Evolutionary conservation across 116 monocot species (phyloP), one percentile per base, ranked within the genome.

Genomic region (Dioscorea cayenensis): DNA sequence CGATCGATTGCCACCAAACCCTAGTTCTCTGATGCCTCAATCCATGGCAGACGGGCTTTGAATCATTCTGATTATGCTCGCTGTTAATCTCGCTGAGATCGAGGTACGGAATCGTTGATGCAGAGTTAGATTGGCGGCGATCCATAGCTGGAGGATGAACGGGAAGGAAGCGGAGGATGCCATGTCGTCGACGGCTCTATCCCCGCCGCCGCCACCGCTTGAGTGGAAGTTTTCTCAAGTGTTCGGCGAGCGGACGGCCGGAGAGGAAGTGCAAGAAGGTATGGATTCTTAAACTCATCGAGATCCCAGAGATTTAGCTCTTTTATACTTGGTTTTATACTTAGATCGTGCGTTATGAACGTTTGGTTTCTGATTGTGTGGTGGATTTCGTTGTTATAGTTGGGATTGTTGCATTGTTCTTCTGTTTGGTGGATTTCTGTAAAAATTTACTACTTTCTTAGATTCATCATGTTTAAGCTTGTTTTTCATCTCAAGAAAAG

Each of bases 241-340:
- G 19, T 84, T 84, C 60, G 84, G 84, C 28, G 84, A 84, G 70
- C 68, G 84, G 18, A 76, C 79, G 25, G 80, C 84, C 21, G 80
- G 84, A 1, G 80, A 84, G 80, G 84, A 84, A 65, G 84, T 84
- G 17, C 84, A 80, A 51, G 84, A 84, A 79, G 84, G 84, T 84
- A 75, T 17, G 75, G 19, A 6, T 22, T 10, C 64, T 13, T 21
- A 20, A 9, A 16, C 60, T 36, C 37, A 6, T 27, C 1, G 55
- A 18, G 55, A 55, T 55, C 5, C 43, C 12, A 19, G 16, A 55
- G 55, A 5, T 12, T 0, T 55, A 16, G 55, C 16, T 16, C 2
- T n/a, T 11, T 18, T 55, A 5, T 55, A 16, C n/a, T 51, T 5
- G n/a, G 16, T 55, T 18, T 16, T n/a, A n/a, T 55, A 16, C 55